phyloP scores from a whole-genome alignment of 495 filamentous ascomycete species.

The Aspergillus asperescens region DNA sequence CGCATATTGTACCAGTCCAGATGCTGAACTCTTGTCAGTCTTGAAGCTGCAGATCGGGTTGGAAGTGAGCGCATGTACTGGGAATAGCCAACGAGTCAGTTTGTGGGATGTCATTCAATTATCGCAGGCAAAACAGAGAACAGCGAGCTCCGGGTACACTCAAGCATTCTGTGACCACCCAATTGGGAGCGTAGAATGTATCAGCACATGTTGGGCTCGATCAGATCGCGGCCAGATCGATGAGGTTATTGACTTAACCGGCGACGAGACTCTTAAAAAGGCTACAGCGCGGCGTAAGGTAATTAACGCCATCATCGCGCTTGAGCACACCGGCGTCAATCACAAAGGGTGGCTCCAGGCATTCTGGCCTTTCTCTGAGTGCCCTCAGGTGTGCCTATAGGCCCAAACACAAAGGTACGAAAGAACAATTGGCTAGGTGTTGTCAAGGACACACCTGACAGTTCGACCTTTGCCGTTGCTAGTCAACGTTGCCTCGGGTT shows the following conservation, averaged over 20 bases:
- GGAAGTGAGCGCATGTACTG: not conserved
- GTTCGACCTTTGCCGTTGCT: not conserved
- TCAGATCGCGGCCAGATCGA: not conserved
- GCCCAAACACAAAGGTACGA: not conserved
- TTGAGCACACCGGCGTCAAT: not conserved
- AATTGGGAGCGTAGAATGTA: not conserved
- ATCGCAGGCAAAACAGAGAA: not conserved
- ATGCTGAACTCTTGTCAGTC: not conserved
- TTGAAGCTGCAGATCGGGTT: not conserved
- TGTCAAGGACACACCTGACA: not conserved
- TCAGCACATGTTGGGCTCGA: not conserved
- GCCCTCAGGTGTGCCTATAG: not conserved
- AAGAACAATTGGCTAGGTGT: not conserved
- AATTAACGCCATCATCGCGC: not conserved
- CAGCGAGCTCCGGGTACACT: not conserved
- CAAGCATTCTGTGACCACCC: not conserved
- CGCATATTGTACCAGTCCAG: not conserved
- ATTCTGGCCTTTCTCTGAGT: not conserved
- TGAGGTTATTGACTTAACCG: not conserved
- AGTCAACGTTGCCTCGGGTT: not conserved
- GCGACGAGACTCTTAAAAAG: not conserved
- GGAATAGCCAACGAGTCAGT: not conserved
- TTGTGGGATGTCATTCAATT: not conserved
- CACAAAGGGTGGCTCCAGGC: not conserved
- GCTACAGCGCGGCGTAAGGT: not conserved